Base-by-base conservation (phyloP, 257 asterid species). In the Solanum neorickii region DNA sequence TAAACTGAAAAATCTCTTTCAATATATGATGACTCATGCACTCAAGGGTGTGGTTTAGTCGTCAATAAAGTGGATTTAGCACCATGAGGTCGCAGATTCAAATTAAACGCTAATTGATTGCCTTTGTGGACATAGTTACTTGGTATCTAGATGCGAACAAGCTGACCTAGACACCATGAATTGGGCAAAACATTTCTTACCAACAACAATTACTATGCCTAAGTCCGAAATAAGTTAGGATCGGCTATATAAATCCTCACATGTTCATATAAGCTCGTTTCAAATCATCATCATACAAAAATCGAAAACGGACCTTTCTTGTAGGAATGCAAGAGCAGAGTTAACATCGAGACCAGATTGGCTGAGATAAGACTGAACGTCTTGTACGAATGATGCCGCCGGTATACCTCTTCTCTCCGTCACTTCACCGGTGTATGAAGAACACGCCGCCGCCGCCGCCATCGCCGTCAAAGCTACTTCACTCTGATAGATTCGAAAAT, bases 351-450 rank as follows among this genome's bases (percentile, higher is more conserved):
- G 96, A 82, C 92, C 96, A 31, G 94, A 92, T 86, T 95, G 94
- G 60, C 93, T 87, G 27, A 97, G 94, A 91, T 95, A 97, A 6
- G 94, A 91, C 87, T 95, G 98, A 35, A 97, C 98, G 86, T 97
- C 99, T 88, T 95, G 97, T 14, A 97, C 99, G 80, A 97, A 97
- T 86, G 94, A 87, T 87, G 98, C 98, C 66, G 99, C 96, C 85
- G 98, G 98, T 68, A 97, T 94, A 21, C 98, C 99, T 88, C 98
- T 92, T 72, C 98, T 93, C 94, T 94, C 98, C 83, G 94, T 52
- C 59, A 87, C 87, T 80, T 87, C 86, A 68, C 83, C 33, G 7
- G 76, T 69, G 76, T 69, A 69, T 69, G 76, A 69, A 0, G 86
- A 77, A 18, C 82, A 39, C 25, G 7, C 87, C 23, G 10, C 47